Evolutionary conservation across 2,329 filamentous ascomycete genomes (phyloP), one percentile per base, ranked within the genome.

Genomic region (Diaporthe sp.): DNA sequence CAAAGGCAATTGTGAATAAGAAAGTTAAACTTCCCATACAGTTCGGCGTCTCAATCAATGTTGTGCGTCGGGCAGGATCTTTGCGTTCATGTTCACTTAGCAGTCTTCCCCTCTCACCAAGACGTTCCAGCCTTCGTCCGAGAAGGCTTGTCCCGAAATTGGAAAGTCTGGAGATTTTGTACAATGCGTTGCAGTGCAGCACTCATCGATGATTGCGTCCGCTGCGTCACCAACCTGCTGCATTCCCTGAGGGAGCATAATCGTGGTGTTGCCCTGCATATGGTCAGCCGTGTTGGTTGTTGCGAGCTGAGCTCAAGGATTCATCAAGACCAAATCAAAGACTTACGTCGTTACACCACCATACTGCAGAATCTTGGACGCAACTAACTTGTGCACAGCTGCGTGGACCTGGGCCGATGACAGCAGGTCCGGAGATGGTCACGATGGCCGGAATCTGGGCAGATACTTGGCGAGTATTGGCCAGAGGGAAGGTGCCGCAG

Each of bases 281-380:
- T 8, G 10, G 1, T 3, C 10, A 38, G 3, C 1, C 19, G 25
- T 60, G 33, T 25, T 3, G 22, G 55, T 0, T 25, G 0, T 8
- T 3, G 12, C 12, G 55, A 6, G 17, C 6, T 7, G 4, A n/a
- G 5, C 7, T 57, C 3, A 4, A 1, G 22, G 7, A 17, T 4
- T 4, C 8, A 52, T 25, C 22, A 52, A 25, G 17, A 25, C 1
- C 0, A 12, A 25, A 25, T 13, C 3, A 4, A 40, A 25, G 33
- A 17, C 55, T 4, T 60, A 60, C 55, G 17, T 60, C 55, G 13
- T 60, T 60, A 19, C 55, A 60, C 55, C 55, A 60, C 55, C 55
- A 60, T 35, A 60, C 40, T 40, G 19, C 55, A 0, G 55, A 60
- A 12, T 25, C 12, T 25, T 40, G 10, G 12, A 33, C 33, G 22